A percentile compares a stretch with the other conserved stretches of the same genome.
phyloP scores from a whole-genome alignment of 1,284 basidiomycete genomes.

The Amylostereum chailletii region DNA sequence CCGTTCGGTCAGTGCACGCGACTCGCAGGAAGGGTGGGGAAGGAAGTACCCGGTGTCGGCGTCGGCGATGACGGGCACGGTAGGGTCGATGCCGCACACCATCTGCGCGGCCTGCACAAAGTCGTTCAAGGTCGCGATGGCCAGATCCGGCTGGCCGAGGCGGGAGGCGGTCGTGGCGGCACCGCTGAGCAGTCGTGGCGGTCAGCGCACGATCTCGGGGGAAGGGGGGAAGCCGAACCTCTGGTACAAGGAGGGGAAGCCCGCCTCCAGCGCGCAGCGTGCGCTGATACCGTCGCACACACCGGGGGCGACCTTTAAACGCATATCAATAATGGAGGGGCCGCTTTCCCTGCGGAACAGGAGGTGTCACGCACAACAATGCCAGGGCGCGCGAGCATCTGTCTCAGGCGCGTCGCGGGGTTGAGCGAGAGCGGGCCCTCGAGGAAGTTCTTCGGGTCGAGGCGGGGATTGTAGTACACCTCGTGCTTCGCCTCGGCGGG shows the following conservation, averaged over 20 bases:
- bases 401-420: constrained; percentile 61
- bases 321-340: background rate
- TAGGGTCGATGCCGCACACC: constrained; percentile 58
- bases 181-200: constrained; percentile 30
- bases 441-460: constrained; percentile 61
- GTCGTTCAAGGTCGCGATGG: constrained; percentile 74
- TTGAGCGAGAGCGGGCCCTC: constrained; percentile 60
- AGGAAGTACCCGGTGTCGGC: constrained; percentile 61
- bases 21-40: background rate
- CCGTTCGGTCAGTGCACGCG: background rate
- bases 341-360: background rate
- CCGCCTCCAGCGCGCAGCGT: constrained; percentile 68
- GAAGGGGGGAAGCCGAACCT: constrained; percentile 23
- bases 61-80: constrained; percentile 68
- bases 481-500: background rate
- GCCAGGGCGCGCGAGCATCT: constrained; percentile 68
- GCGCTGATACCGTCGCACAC: constrained; percentile 80
- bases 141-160: constrained; percentile 71
- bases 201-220: background rate
- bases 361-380: constrained; percentile 49
- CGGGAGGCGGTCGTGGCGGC: constrained; percentile 73
- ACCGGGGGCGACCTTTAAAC: constrained; percentile 57
- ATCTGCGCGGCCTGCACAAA: constrained; percentile 62
- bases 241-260: constrained; percentile 69
- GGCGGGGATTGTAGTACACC: constrained; percentile 46